Conservation (phyloP, 257 asterid species). For the Salvia hispanica region DNA sequence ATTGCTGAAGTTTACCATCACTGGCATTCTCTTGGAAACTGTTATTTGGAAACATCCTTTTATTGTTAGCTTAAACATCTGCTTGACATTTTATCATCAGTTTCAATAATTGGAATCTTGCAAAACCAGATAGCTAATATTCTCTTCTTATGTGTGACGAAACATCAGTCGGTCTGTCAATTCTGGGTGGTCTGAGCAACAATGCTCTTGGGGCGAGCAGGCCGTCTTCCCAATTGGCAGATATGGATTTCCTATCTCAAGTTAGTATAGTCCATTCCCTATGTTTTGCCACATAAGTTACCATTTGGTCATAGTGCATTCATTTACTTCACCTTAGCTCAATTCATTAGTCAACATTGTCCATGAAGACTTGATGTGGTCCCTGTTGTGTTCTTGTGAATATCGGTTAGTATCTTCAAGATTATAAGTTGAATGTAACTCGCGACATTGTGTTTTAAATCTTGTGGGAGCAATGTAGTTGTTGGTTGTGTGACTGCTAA, state of each 20-base stretch:
- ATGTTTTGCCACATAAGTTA: background rate
- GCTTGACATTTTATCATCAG: background rate
- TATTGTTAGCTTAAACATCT: background rate
- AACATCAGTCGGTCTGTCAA: constrained; percentile 63
- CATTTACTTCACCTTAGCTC: background rate
- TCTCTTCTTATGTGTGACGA: constrained; percentile 19
- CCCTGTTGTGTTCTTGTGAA: background rate
- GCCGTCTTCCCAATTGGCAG: constrained; percentile 41
- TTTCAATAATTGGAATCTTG: constrained; percentile 11
- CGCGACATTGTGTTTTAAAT: too few relatives aligned
- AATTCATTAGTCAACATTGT: too few relatives aligned
- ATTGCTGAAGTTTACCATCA: background rate
- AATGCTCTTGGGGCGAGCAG: constrained; percentile 43
- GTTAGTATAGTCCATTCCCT: constrained; percentile 40
- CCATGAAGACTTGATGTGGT: too few relatives aligned
- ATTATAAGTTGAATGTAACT: constrained; percentile 3
- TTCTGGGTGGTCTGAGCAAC: constrained; percentile 58
- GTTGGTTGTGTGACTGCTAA: too few relatives aligned
- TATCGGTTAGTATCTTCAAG: background rate
- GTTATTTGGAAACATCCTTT: background rate
- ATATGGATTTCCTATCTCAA: constrained; percentile 50
- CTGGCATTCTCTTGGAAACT: background rate
- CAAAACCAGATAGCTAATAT: constrained; percentile 14
- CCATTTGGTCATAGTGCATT: background rate
- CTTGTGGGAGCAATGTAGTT: too few relatives aligned